These are phyloP conservation scores for Cyclotella distinguenda DNA, from an alignment of 108 stramenopile genomes.

Conservation along the genomic window DNA sequence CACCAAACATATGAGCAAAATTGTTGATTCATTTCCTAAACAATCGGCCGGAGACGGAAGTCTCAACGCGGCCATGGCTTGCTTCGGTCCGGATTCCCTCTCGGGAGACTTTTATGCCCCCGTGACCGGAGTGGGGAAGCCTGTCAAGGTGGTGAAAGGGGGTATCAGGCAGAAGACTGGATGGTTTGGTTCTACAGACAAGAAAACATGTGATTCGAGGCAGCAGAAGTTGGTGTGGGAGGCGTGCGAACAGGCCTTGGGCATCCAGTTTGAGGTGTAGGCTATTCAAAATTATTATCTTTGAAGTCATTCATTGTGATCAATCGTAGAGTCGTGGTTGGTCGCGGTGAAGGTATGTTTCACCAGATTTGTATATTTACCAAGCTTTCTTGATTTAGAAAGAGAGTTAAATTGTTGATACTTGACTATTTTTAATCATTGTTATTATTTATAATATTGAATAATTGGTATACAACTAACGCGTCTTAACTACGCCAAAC, in stretches of 20 bases:
- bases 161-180: slow-evolving; percentile 14
- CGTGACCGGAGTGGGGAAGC: slow-evolving; percentile 4
- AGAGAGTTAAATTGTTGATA: too few relatives aligned
- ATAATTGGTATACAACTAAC: too few relatives aligned
- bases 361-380: too few relatives aligned
- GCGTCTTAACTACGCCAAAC: too few relatives aligned
- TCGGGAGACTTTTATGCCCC: slow-evolving; percentile 18
- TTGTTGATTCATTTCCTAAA: background rate
- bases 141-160: slow-evolving; percentile 4
- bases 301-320: too few relatives aligned
- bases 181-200: slow-evolving; percentile 14
- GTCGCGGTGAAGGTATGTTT: too few relatives aligned
- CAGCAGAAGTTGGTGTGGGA: slow-evolving; percentile 22
- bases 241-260: slow-evolving; percentile 22
- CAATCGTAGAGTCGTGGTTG: too few relatives aligned
- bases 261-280: slow-evolving; percentile 24
- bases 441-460: too few relatives aligned
- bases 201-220: slow-evolving; percentile 5
- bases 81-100: slow-evolving; percentile 8
- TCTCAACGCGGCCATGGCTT: slow-evolving; percentile 13
- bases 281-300: too few relatives aligned
- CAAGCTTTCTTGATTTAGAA: too few relatives aligned
- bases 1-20: slow-evolving; percentile 1
- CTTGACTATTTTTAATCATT: too few relatives aligned
- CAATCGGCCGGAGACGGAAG: slow-evolving; percentile 20